These are phyloP conservation scores for Phialocephala subalpina DNA, from an alignment of 2,329 filamentous ascomycete species.

Conservation along the genomic window DNA sequence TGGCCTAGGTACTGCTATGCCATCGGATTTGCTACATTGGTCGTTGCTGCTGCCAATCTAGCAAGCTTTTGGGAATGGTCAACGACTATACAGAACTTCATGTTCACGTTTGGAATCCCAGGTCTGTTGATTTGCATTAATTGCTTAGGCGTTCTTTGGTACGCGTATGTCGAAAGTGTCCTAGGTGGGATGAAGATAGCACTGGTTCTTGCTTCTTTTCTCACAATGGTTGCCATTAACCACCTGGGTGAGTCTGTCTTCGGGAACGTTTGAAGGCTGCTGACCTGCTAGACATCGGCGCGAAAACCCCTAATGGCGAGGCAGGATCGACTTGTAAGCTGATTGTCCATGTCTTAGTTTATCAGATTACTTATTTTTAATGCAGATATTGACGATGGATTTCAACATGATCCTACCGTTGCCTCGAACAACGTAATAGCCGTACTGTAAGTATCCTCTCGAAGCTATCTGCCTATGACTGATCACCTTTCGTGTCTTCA, in stretches of 20 bases:
- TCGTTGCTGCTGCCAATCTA: conserved; percentile 20
- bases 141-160: conserved; percentile 22
- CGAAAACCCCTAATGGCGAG: neutral
- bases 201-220: conserved; percentile 13
- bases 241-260: neutral
- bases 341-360: neutral
- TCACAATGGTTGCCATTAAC: conserved; percentile 22
- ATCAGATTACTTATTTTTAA: neutral
- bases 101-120: conserved; percentile 14
- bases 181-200: conserved; percentile 17
- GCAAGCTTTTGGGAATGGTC: conserved; percentile 22
- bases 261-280: neutral
- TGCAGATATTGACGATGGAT: conserved; percentile 21
- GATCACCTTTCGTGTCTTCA: neutral
- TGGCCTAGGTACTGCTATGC: conserved; percentile 18
- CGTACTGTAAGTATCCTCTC: conserved; percentile 36
- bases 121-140: conserved; percentile 19
- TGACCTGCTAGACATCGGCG: neutral
- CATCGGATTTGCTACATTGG: conserved; percentile 19
- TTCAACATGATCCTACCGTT: conserved; percentile 35
- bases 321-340: neutral
- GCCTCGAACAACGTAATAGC: conserved; percentile 39
- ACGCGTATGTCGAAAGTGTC: conserved; percentile 23
- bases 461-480: neutral
- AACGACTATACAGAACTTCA: conserved; percentile 9